Evolutionary conservation across 192 early-diverging fungal genomes (phyloP), one percentile per base, ranked within the genome.

Genomic region (Coemansia sp.): DNA sequence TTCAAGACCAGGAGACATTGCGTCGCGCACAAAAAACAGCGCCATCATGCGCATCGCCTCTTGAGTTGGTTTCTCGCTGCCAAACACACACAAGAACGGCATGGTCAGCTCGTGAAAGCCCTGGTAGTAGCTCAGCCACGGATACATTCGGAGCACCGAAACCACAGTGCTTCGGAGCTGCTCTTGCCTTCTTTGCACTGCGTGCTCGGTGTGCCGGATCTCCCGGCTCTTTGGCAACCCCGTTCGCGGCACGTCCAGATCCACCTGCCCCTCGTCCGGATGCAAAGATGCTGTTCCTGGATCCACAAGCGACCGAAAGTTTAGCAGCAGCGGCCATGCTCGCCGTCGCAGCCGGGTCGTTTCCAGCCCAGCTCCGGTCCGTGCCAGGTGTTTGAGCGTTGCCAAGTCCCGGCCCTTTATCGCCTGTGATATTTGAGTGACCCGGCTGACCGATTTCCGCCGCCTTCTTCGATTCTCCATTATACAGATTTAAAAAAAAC

Each of bases 91-190:
- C 11, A 87, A 63, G 46, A 83, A 84, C 18, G 62, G 60, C 40
- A 84, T 62, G 0, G 73, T 56, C 23, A 82, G 70, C 52, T 85
- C 82, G 52, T 84, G 82, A 49, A 81, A 84, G 9, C 83, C 79
- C 61, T 89, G 89, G 64, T 89, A 91, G 73, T 89, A 91, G 55
- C 85, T 76, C 24, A 89, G 73, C 68, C 80, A 83, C 28, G 84
- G 85, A 64, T 87, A 79, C 36, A 68, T 64, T 59, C 85, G 82
- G 47, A 87, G 56, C 14, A 86, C 81, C 23, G 66, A 59, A 23
- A 65, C 40, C 8, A 87, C 83, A 21, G 86, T 73, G 1, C 40
- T 56, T 25, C 74, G 58, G 44, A 87, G 68, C 56, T 86, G 80
- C 52, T 63, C 52, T 55, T 84, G 86, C 31, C 81, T 80, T 59